These are phyloP conservation scores for Aegilops sharonensis DNA, from an alignment of 176 grass and related monocot species.

Conservation along the genomic window DNA sequence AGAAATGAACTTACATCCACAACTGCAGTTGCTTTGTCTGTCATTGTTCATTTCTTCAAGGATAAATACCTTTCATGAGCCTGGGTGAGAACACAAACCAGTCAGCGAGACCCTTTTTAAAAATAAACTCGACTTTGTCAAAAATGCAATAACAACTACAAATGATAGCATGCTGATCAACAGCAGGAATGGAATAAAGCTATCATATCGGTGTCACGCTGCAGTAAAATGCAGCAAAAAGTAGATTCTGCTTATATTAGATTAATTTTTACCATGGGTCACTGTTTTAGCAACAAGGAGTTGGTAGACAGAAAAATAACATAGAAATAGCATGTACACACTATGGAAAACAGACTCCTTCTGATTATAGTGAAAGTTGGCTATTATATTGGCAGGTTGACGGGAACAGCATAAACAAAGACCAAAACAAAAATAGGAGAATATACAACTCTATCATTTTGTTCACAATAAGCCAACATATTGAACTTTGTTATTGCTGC, in stretches of 20 bases:
- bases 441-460: background rate
- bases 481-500: background rate
- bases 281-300: background rate
- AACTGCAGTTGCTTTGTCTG: too few species aligned
- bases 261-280: background rate
- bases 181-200: slow-evolving; percentile 11
- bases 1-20: too few species aligned
- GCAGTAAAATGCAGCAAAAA: too few species aligned
- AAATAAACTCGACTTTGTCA: background rate
- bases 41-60: too few species aligned
- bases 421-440: background rate
- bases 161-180: background rate
- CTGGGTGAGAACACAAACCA: too few species aligned
- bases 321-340: background rate
- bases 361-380: background rate
- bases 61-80: too few species aligned
- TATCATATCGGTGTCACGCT: background rate
- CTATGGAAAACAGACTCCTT: background rate
- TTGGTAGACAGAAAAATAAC: background rate
- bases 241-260: background rate
- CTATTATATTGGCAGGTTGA: background rate
- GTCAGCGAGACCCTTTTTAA: background rate
- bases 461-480: slow-evolving; percentile 3
- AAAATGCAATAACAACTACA: background rate
- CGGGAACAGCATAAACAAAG: background rate